These are phyloP conservation scores for Kappamyces sp. DNA, from an alignment of 192 early-diverging fungal species.

Conservation along the genomic window DNA sequence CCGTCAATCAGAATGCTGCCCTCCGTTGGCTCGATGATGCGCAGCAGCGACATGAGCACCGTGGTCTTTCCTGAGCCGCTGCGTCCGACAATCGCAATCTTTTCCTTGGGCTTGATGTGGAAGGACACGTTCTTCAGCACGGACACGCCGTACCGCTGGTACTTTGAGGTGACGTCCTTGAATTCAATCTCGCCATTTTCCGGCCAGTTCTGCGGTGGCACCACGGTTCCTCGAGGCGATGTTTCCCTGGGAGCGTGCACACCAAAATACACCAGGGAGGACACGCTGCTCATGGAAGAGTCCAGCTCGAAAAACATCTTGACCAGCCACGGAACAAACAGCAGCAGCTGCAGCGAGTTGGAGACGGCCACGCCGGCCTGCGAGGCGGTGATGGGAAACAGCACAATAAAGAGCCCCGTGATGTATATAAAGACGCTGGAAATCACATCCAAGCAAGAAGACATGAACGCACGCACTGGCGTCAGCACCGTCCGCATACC, in stretches of 20 bases:
- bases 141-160: constrained; percentile 54
- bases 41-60: constrained; percentile 25
- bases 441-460: constrained; percentile 60
- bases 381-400: constrained; percentile 24
- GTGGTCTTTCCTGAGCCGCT: constrained; percentile 24
- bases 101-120: constrained; percentile 27
- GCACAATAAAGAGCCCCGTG: constrained; percentile 43
- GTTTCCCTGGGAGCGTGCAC: constrained; percentile 31
- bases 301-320: constrained; percentile 52
- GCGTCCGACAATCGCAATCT: constrained; percentile 45
- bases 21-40: constrained; percentile 31
- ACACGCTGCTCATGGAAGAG: constrained; percentile 53
- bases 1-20: constrained; percentile 61
- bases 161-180: constrained; percentile 48
- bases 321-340: constrained; percentile 65
- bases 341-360: constrained; percentile 56
- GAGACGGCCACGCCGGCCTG: constrained; percentile 58
- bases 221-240: constrained; percentile 19
- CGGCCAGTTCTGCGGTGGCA: constrained; percentile 38
- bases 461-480: constrained; percentile 48
- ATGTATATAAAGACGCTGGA: constrained; percentile 60
- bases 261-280: constrained; percentile 49
- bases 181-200: constrained; percentile 47
- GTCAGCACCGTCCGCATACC: constrained; percentile 19
- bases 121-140: constrained; percentile 41